Conservation (phyloP, 192 early-diverging fungal species). For the Dissophora ornata region DNA sequence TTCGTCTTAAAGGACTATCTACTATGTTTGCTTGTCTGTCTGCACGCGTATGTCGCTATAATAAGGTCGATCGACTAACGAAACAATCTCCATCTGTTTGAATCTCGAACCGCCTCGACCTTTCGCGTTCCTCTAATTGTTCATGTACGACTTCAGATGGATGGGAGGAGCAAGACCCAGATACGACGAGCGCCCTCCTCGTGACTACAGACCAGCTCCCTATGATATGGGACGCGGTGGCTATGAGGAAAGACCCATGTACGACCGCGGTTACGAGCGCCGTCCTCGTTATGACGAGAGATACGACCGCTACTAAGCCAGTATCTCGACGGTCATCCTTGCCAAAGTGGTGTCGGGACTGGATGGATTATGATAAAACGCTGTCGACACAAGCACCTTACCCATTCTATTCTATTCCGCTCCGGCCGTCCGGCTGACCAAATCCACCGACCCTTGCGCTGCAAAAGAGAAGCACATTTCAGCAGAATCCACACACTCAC, state of each 20-base stretch:
- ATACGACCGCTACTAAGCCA: slow-evolving; percentile 51
- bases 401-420: too few relatives aligned
- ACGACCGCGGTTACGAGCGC: slow-evolving; percentile 52
- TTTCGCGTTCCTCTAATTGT: too few relatives aligned
- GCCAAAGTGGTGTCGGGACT: too few relatives aligned
- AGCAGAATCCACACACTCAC: neutral
- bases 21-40: neutral
- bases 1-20: slow-evolving; percentile 16
- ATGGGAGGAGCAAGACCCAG: slow-evolving; percentile 50
- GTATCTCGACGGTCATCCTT: neutral
- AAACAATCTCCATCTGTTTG: too few relatives aligned
- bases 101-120: too few relatives aligned
- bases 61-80: too few relatives aligned
- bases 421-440: too few relatives aligned
- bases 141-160: slow-evolving; percentile 21
- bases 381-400: too few relatives aligned
- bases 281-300: slow-evolving; percentile 52
- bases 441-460: too few relatives aligned
- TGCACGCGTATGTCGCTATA: too few relatives aligned
- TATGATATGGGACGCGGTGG: slow-evolving; percentile 39
- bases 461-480: neutral
- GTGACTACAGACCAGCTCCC: slow-evolving; percentile 42
- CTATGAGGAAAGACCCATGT: slow-evolving; percentile 48
- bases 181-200: slow-evolving; percentile 54
- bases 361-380: neutral